These are phyloP conservation scores for Exophiala oligosperma DNA, from an alignment of 2,329 filamentous ascomycete species.

Conservation along the genomic window DNA sequence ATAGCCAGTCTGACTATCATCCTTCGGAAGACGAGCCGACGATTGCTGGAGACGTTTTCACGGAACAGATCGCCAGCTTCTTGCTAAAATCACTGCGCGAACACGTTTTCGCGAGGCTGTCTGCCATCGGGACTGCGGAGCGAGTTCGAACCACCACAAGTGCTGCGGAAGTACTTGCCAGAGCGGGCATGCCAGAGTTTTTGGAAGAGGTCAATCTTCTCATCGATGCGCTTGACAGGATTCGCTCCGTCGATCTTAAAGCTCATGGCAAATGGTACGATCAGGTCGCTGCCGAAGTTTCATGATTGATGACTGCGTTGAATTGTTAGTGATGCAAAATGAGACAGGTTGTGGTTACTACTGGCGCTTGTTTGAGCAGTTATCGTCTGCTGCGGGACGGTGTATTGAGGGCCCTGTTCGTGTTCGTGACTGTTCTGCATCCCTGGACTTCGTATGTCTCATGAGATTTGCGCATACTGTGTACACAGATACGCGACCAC, in stretches of 20 bases:
- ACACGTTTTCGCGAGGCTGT: constrained; percentile 56
- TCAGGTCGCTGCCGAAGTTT: constrained; percentile 37
- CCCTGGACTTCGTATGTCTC: no score
- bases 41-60: constrained; percentile 44
- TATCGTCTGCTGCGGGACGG: no score
- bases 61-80: constrained; percentile 62
- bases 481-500: no score
- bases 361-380: no score
- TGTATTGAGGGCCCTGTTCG: no score
- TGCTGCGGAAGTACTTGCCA: constrained; percentile 60
- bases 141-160: constrained; percentile 57
- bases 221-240: constrained; percentile 57
- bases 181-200: constrained; percentile 63
- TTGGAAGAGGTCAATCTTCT: constrained; percentile 59
- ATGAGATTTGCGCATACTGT: no score
- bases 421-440: no score
- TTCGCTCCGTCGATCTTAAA: constrained; percentile 60
- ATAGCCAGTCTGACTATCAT: constrained; percentile 23
- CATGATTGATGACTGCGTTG: no score
- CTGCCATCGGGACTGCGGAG: constrained; percentile 61
- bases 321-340: no score
- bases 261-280: constrained; percentile 60
- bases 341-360: no score
- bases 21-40: constrained; percentile 46
- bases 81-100: constrained; percentile 59